Conservation (phyloP, 805 yeast species). For the Brettanomyces anomalus region DNA sequence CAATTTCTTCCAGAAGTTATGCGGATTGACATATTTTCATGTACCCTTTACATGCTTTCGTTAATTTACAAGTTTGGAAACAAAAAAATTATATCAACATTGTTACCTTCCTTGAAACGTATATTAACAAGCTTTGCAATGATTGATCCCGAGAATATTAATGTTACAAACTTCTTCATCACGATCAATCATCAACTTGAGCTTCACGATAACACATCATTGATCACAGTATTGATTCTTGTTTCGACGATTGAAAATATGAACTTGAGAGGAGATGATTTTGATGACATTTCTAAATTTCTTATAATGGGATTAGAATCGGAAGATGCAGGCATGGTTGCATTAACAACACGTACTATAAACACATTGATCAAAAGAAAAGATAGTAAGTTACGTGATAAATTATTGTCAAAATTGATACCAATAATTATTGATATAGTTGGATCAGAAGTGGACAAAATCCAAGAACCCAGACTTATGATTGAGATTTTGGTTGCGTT, state of each 20-base stretch:
- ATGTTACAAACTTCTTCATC: constrained; percentile 29
- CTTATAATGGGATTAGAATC: constrained; percentile 29
- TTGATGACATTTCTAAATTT: constrained; percentile 25
- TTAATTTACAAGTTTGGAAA: constrained; percentile 39
- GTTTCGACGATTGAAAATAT: constrained; percentile 31
- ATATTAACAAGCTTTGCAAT: constrained; percentile 26
- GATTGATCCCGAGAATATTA: constrained; percentile 12
- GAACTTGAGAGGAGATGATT: constrained; percentile 27
- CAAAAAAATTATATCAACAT: constrained; percentile 37
- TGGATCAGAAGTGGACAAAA: constrained; percentile 6
- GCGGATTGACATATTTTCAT: constrained; percentile 60
- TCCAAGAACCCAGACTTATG: constrained; percentile 29
- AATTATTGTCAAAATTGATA: constrained; percentile 35
- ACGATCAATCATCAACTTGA: constrained; percentile 24
- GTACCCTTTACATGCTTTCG: constrained; percentile 56
- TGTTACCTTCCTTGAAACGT: constrained; percentile 43
- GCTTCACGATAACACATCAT: constrained; percentile 19
- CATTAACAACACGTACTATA: constrained; percentile 51
- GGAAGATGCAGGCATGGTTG: constrained; percentile 24
- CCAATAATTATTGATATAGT: constrained; percentile 32
- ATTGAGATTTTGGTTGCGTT: constrained; percentile 44
- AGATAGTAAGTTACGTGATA: constrained; percentile 21
- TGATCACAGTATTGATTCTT: constrained; percentile 36
- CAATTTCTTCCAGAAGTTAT: constrained; percentile 59
- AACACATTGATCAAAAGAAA: constrained; percentile 39